phyloP scores from a whole-genome alignment of 768 basidiomycete species.

The Tulasnella calospora region DNA sequence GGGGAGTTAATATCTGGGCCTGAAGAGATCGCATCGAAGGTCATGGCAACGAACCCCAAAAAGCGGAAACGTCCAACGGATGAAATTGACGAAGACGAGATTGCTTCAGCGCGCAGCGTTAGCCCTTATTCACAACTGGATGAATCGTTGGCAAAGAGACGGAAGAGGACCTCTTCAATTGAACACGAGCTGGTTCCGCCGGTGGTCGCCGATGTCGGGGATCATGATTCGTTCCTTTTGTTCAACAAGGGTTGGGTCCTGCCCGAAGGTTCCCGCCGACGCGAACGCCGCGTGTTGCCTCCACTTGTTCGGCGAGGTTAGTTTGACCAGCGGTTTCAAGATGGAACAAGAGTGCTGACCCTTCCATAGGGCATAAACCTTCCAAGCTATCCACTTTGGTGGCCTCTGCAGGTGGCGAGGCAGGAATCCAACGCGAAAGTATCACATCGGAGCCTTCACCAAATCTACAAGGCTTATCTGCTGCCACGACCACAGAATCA shows the following conservation, averaged over 20 bases:
- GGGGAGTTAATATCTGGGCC: not conserved
- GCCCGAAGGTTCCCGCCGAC: conserved; percentile 64
- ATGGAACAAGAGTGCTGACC: conserved; percentile 29
- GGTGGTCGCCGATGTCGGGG: conserved; percentile 64
- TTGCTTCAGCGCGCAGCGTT: not conserved
- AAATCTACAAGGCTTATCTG: not conserved
- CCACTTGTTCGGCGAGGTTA: conserved; percentile 46
- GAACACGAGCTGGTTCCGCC: conserved; percentile 37
- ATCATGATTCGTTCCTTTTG: conserved; percentile 65
- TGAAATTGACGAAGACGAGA: conserved; percentile 1
- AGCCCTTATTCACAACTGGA: not conserved
- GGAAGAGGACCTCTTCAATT: conserved; percentile 16
- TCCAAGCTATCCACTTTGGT: conserved; percentile 23
- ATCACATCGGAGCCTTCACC: not conserved
- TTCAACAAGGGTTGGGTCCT: conserved; percentile 89
- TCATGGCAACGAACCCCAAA: not conserved
- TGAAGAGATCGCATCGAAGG: not conserved
- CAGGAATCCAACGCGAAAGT: not conserved
- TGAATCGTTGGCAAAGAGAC: conserved; percentile 8
- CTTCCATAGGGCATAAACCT: conserved; percentile 14
- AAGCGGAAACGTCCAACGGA: not conserved
- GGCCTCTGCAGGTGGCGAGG: not conserved
- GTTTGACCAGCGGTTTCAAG: conserved; percentile 38
- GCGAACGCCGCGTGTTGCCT: conserved; percentile 43
- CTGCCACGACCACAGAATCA: not conserved